phyloP scores from a whole-genome alignment of 2,329 filamentous ascomycete species.

The Alternaria postmessia region DNA sequence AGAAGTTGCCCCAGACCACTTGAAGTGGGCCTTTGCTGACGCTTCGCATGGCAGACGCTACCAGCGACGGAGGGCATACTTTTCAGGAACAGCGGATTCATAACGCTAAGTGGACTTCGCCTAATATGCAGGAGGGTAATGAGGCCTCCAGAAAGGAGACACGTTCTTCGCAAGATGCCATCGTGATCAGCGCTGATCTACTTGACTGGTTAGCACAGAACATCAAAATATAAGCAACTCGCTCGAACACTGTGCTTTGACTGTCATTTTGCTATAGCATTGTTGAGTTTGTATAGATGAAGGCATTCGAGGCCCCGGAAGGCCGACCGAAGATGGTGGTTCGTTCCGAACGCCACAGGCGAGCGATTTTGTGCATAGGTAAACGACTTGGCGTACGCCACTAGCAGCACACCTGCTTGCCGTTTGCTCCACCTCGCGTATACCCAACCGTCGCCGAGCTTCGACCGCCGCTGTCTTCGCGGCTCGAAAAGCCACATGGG shows the following conservation, averaged over 20 bases:
- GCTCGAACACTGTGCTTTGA: not conserved
- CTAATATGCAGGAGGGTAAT: constrained; percentile 8
- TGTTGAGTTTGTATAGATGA: not conserved
- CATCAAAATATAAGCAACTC: not conserved
- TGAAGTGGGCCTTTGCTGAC: constrained; percentile 7
- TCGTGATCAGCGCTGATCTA: not conserved
- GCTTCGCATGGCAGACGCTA: constrained; percentile 3
- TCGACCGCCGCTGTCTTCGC: not conserved
- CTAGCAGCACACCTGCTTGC: constrained; percentile 1
- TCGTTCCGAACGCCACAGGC: constrained; percentile 2
- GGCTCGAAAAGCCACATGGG: not conserved
- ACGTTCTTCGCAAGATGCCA: not conserved
- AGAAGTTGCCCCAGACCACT: constrained; percentile 8
- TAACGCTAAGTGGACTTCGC: constrained; percentile 6
- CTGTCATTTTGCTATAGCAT: not conserved
- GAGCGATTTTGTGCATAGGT: constrained; percentile 1
- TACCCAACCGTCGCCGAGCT: constrained; percentile 3
- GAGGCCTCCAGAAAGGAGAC: not conserved
- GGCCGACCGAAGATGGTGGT: constrained; percentile 7
- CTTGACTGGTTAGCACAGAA: not conserved
- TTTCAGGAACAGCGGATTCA: constrained; percentile 7
- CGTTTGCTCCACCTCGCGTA: constrained; percentile 1
- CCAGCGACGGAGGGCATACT: constrained; percentile 9
- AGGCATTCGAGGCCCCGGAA: not conserved
- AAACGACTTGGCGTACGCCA: constrained; percentile 7